Conservation (phyloP, 306 rosid genomes). For the Castanea mollissima region DNA sequence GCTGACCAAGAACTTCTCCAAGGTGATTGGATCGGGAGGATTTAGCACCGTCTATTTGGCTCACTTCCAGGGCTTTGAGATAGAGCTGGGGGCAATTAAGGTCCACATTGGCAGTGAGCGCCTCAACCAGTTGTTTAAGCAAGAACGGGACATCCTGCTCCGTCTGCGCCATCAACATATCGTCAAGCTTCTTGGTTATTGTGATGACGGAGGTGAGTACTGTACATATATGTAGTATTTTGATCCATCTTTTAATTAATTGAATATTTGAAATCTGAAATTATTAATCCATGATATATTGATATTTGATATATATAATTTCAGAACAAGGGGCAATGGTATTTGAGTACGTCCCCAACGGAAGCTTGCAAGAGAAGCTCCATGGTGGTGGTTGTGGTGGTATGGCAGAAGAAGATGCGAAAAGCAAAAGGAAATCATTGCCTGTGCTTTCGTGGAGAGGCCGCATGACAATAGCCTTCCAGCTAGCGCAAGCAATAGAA, state of each 20-base stretch:
- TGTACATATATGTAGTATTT: background rate
- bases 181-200: slow-evolving; percentile 39
- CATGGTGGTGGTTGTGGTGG: slow-evolving; percentile 3
- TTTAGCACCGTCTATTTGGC: slow-evolving; percentile 47
- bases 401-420: too few species aligned
- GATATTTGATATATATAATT: background rate
- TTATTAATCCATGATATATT: background rate
- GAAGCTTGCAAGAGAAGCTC: slow-evolving; percentile 47
- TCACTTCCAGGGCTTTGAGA: background rate
- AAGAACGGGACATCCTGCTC: slow-evolving; percentile 40
- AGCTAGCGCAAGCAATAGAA: slow-evolving; percentile 38
- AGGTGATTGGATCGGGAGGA: slow-evolving; percentile 48
- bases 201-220: slow-evolving; percentile 32
- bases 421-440: background rate
- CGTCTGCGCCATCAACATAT: slow-evolving; percentile 34
- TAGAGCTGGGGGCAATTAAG: slow-evolving; percentile 28
- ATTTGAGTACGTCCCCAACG: slow-evolving; percentile 42
- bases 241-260: too few species aligned
- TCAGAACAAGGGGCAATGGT: slow-evolving; percentile 45
- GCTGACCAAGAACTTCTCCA: slow-evolving; percentile 29
- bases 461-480: slow-evolving; percentile 39
- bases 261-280: background rate
- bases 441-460: slow-evolving; percentile 37
- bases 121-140: slow-evolving; percentile 34
- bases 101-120: slow-evolving; percentile 36